A percentile compares a stretch with the other conserved stretches of the same genome.
Evolutionary conservation across 1,139 yeast genomes (phyloP).

Genomic region (Saccharomyces pastorianus): DNA sequence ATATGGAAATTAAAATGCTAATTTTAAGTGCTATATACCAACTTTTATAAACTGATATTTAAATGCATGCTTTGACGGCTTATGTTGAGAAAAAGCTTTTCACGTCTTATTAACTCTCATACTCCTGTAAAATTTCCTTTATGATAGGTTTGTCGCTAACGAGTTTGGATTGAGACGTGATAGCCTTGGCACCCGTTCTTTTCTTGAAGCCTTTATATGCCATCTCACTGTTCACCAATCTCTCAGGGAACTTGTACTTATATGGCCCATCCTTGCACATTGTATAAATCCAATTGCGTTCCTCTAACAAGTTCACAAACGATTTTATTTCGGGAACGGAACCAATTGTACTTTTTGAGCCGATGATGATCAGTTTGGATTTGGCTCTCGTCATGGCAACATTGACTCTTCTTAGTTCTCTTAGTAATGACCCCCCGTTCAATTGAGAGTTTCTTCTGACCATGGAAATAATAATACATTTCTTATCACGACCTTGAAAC

Average conservation of each 20-base stretch:
- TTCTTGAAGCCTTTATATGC: background rate
- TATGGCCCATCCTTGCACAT: constrained; percentile 17
- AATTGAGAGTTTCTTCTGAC: constrained; percentile 71
- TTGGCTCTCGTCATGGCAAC: constrained; percentile 92
- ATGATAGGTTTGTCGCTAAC: constrained; percentile 17
- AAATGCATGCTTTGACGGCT: background rate
- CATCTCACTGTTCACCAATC: background rate
- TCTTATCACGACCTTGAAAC: constrained; percentile 93
- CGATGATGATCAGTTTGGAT: constrained; percentile 72
- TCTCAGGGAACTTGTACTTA: constrained; percentile 11
- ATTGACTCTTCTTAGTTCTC: constrained; percentile 86
- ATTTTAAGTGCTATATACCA: background rate
- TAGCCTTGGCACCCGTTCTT: constrained; percentile 5
- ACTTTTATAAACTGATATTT: background rate
- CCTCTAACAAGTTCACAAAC: constrained; percentile 53
- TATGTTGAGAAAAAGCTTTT: background rate
- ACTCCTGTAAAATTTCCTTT: constrained; percentile 13
- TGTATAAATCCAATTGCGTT: constrained; percentile 54
- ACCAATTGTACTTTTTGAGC: constrained; percentile 60
- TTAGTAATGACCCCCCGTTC: constrained; percentile 69
- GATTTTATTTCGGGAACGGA: constrained; percentile 48
- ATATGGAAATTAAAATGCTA: background rate
- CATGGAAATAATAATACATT: constrained; percentile 76
- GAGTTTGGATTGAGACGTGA: constrained; percentile 12
- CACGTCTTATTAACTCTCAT: background rate